These are phyloP conservation scores for Epicoccum sorghinum DNA, from an alignment of 2,329 filamentous ascomycete species.

Conservation along the genomic window DNA sequence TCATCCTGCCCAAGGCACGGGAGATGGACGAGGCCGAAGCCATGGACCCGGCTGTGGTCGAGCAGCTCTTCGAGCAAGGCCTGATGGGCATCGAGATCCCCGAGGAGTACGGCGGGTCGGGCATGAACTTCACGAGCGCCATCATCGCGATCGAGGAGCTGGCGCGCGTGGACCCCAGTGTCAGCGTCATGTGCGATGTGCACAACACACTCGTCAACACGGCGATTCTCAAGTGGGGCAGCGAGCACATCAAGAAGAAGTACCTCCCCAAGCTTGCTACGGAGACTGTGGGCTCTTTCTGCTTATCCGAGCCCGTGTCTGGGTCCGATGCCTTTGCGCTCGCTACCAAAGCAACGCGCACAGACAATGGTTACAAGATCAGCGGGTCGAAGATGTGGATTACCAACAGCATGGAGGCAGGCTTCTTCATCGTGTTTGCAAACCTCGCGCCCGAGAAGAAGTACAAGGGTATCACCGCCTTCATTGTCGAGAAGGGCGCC, in stretches of 20 bases:
- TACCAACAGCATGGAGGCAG: constrained; percentile 93
- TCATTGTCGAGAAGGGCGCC: constrained; percentile 88
- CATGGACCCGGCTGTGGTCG: constrained; percentile 88
- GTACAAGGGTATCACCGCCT: constrained; percentile 96
- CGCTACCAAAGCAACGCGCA: constrained; percentile 87
- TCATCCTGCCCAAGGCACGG: constrained; percentile 86
- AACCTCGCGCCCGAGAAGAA: constrained; percentile 91
- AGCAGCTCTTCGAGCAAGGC: constrained; percentile 95
- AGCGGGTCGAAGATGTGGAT: constrained; percentile 99
- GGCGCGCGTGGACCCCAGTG: constrained; percentile 89
- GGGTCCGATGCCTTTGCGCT: constrained; percentile 96
- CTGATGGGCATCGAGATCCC: constrained; percentile 98
- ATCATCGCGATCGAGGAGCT: constrained; percentile 98
- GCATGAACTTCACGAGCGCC: constrained; percentile 98
- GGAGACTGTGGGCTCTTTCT: constrained; percentile 87
- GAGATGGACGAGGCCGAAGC: constrained; percentile 97
- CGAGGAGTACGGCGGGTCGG: constrained; percentile 93
- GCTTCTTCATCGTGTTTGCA: constrained; percentile 97
- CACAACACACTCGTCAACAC: constrained; percentile 99
- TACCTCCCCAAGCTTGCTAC: constrained; percentile 92
- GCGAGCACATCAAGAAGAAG: constrained; percentile 76
- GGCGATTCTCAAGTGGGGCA: constrained; percentile 84
- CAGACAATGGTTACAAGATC: constrained; percentile 81
- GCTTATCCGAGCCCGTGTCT: constrained; percentile 87
- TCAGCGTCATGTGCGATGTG: constrained; percentile 93